Evolutionary conservation across 495 filamentous ascomycete species (phyloP).

Genomic region (Lepidopterella palustris): DNA sequence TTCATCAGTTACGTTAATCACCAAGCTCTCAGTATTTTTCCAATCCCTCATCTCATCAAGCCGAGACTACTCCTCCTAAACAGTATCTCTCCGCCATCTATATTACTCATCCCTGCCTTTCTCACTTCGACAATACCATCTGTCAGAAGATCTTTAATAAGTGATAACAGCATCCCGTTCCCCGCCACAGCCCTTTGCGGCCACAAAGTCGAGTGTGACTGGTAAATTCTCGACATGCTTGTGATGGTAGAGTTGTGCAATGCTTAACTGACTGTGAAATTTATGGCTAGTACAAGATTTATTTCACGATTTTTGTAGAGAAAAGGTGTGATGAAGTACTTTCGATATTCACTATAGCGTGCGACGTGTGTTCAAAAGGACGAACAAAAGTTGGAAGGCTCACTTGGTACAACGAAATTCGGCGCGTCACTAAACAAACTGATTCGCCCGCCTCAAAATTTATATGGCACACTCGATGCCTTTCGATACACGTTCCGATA

Average conservation of each 20-base stretch:
- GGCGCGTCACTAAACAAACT: constrained; percentile 46
- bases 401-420: constrained; percentile 50
- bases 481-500: constrained; percentile 36
- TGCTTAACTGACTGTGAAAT: constrained; percentile 43
- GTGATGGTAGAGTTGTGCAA: constrained; percentile 49
- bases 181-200: constrained; percentile 56
- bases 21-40: too few species aligned
- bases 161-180: constrained; percentile 52
- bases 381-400: constrained; percentile 1
- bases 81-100: constrained; percentile 31
- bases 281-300: too few species aligned
- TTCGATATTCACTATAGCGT: too few species aligned
- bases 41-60: too few species aligned
- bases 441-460: constrained; percentile 43
- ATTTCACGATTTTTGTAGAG: too few species aligned
- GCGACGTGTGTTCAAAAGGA: too few species aligned
- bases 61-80: constrained; percentile 21
- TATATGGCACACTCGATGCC: constrained; percentile 36
- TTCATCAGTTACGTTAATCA: too few species aligned
- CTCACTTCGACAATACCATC: constrained; percentile 47
- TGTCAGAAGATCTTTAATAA: constrained; percentile 47
- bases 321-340: too few species aligned
- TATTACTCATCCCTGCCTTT: constrained; percentile 37
- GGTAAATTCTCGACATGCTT: constrained; percentile 50
- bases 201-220: constrained; percentile 53